Evolutionary conservation across 2,329 filamentous ascomycete species (phyloP), one percentile per base, ranked within the genome.

Genomic region (Verticillium nubilum): DNA sequence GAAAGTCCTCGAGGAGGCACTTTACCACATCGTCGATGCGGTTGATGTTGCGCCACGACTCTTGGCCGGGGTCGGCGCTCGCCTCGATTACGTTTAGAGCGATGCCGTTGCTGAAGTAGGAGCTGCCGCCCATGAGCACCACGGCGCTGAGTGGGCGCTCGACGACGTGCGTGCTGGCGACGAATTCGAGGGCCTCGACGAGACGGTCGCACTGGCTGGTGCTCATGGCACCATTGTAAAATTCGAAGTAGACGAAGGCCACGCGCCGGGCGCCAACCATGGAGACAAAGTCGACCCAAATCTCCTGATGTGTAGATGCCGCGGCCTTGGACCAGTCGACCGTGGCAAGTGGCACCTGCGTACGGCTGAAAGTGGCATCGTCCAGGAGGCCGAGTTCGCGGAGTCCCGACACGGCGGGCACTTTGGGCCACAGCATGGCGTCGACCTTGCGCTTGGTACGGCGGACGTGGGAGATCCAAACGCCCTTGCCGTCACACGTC

Each of bases 31-130:
- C 74, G 59, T 78, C 68, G 63, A 78, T 77, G 57, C 73, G 72
- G 61, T 77, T 78, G 70, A 77, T 77, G 64, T 76, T 77, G 47
- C 69, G 65, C 74, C 74, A 78, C 7, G 75, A 76, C 62, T 77
- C 75, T 9, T 69, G 62, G 0, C 74, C 66, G 4, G 75, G 69
- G 59, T 76, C 71, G 5, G 65, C 59, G 52, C 52, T 53, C 19
- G 73, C 70, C 65, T 78, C 75, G 62, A 77, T 77, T 52, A 76
- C 74, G 58, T 78, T 78, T 23, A 78, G 69, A 6, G 75, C 74
- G 55, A 78, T 75, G 28, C 75, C 75, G 59, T 77, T 77, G 67
- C 72, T 75, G 64, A 78, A 78, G 62, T 77, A 78, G 5, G 70
- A 66, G 35, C 64, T 64, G 31, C 75, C 75, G 52, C 74, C 75